A percentile compares a stretch with the other conserved stretches of the same genome.
These are phyloP conservation scores for Fraxinus paxiana DNA, from an alignment of 305 asterid genomes.

Conservation along the genomic window DNA sequence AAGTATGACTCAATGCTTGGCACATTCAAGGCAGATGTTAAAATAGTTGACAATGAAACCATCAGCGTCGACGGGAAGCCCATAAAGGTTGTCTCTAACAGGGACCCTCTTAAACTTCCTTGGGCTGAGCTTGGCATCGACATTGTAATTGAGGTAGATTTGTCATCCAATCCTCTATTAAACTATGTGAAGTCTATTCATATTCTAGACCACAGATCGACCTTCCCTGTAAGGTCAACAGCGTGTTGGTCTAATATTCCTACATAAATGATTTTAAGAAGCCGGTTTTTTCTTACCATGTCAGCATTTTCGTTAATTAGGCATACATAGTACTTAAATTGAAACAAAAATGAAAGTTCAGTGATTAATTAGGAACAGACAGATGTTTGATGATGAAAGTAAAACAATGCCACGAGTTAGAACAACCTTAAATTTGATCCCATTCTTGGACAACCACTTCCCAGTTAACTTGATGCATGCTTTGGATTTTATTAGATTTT, in stretches of 20 bases:
- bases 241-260: background rate
- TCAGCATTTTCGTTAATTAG: background rate
- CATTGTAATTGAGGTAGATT: conserved; percentile 80
- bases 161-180: background rate
- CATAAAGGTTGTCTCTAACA: conserved; percentile 73
- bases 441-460: background rate
- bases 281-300: background rate
- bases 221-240: background rate
- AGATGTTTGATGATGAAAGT: background rate
- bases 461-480: background rate
- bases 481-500: background rate
- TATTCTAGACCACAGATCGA: background rate
- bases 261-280: background rate
- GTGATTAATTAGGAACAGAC: background rate
- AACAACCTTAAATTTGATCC: background rate
- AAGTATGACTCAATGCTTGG: conserved; percentile 95
- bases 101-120: conserved; percentile 93
- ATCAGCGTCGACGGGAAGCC: conserved; percentile 84
- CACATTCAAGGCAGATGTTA: conserved; percentile 84
- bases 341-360: background rate
- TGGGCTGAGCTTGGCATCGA: conserved; percentile 96
- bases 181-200: background rate
- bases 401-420: background rate
- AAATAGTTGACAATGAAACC: conserved; percentile 74
- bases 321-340: background rate